Percentiles rank a stretch among this genome's conserved stretches.
Conservation (phyloP, 768 basidiomycete genomes). For the Trametes elegans region DNA sequence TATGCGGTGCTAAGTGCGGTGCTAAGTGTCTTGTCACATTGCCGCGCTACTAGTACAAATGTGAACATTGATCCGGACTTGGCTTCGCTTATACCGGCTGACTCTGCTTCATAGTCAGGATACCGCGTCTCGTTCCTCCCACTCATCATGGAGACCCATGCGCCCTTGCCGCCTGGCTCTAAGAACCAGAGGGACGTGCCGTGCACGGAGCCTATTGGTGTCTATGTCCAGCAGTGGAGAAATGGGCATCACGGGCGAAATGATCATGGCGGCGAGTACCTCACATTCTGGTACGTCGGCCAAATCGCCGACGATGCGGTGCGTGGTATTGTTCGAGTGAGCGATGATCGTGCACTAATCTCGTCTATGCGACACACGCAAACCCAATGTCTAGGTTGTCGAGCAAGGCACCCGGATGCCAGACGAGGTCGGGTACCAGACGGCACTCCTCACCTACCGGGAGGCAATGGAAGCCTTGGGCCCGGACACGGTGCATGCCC, state of each 20-base stretch:
- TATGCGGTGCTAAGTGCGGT: too few species aligned
- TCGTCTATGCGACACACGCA: too few species aligned
- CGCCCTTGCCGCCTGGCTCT: conserved; percentile 38
- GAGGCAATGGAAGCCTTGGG: conserved; percentile 41
- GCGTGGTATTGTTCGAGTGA: conserved; percentile 22
- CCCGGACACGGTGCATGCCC: conserved; percentile 26
- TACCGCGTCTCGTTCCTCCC: conserved; percentile 48
- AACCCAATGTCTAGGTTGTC: conserved; percentile 37
- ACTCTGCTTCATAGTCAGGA: conserved; percentile 40
- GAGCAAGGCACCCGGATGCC: conserved; percentile 55
- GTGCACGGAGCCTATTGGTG: conserved; percentile 45
- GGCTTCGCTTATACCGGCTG: too few species aligned
- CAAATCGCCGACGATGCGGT: conserved; percentile 53
- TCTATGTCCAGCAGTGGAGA: conserved; percentile 34
- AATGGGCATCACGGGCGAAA: conserved; percentile 7
- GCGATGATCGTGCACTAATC: background rate
- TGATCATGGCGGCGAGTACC: conserved; percentile 46
- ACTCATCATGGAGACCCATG: conserved; percentile 38
- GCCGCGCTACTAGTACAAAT: too few species aligned
- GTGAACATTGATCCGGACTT: too few species aligned
- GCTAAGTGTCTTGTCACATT: too few species aligned
- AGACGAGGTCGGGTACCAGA: conserved; percentile 49
- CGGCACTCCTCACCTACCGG: conserved; percentile 41
- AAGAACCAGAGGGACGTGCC: conserved; percentile 1
- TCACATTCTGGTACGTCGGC: conserved; percentile 56